These are phyloP conservation scores for Canavalia ensiformis DNA, from an alignment of 306 rosid species.

Conservation along the genomic window DNA sequence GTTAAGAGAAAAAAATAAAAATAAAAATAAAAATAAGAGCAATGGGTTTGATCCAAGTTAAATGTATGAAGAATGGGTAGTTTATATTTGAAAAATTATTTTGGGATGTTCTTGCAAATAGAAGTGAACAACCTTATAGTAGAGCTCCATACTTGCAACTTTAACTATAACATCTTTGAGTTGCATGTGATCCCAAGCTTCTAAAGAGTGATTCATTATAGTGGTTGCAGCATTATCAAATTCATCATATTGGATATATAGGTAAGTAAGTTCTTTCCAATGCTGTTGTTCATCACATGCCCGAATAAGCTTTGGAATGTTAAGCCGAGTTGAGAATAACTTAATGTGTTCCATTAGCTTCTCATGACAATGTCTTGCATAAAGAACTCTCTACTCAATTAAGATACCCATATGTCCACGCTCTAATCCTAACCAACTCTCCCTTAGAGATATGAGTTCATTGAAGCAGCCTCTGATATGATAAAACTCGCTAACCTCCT, in stretches of 20 bases:
- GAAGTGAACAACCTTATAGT: constrained; percentile 96
- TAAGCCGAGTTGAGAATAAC: constrained; percentile 67
- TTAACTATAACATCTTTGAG: constrained; percentile 91
- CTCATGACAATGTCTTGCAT: constrained; percentile 92
- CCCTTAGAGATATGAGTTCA: constrained; percentile 94
- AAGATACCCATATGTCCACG: constrained; percentile 99
- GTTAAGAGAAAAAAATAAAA: no score
- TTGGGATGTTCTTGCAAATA: no score
- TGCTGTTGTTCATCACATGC: no score
- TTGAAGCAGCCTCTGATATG: constrained; percentile 97
- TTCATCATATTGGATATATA: no score
- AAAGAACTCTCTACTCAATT: constrained; percentile 93
- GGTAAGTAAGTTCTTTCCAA: no score
- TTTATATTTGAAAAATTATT: no score
- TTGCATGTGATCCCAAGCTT: constrained; percentile 99
- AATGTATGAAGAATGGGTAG: no score
- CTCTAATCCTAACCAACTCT: constrained; percentile 92
- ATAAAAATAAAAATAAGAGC: no score
- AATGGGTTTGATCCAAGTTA: no score
- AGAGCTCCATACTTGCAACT: constrained; percentile 94
- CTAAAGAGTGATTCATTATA: constrained; percentile 93
- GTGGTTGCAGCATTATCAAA: constrained; percentile 74
- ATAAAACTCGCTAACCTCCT: constrained; percentile 94
- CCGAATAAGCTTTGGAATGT: no score
- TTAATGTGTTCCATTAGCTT: constrained; percentile 98